Evolutionary conservation across 768 basidiomycete genomes (phyloP).

Genomic region (Hygrophorus russula): DNA sequence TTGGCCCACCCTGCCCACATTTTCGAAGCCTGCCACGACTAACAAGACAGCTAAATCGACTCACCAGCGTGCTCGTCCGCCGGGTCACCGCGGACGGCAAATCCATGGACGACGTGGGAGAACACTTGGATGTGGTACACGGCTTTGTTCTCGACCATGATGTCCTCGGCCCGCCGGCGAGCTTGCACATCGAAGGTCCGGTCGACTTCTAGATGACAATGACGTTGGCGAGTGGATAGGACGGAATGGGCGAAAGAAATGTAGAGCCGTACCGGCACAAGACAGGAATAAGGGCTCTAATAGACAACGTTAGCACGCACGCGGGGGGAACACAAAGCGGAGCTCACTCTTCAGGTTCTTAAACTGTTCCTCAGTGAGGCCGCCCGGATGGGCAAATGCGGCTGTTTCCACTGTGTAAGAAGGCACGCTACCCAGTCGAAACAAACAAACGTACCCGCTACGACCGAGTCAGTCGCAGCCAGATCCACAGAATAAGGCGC

Average conservation of each 20-base stretch:
- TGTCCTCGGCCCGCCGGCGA: slow-evolving; percentile 24
- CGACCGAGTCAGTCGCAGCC: background rate
- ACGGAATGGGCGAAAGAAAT: too few relatives aligned
- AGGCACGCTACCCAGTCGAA: background rate
- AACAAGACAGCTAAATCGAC: slow-evolving; percentile 6
- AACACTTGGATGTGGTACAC: slow-evolving; percentile 50
- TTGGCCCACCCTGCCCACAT: slow-evolving; percentile 55
- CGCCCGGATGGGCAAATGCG: too few relatives aligned
- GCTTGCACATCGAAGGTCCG: slow-evolving; percentile 38
- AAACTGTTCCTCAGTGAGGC: too few relatives aligned
- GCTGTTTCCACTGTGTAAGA: too few relatives aligned
- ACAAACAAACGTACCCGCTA: background rate
- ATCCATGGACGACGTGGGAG: slow-evolving; percentile 37
- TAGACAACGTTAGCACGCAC: too few relatives aligned
- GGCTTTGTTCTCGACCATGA: slow-evolving; percentile 27
- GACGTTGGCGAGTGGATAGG: too few relatives aligned
- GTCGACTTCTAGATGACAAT: slow-evolving; percentile 35
- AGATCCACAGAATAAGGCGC: slow-evolving; percentile 42
- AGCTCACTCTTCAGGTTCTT: too few relatives aligned
- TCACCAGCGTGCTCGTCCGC: slow-evolving; percentile 27
- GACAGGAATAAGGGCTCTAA: too few relatives aligned
- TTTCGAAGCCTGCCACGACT: background rate
- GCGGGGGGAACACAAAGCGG: too few relatives aligned
- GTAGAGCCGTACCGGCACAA: too few relatives aligned
- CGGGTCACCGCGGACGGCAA: slow-evolving; percentile 35